Base-by-base conservation (phyloP, 805 yeast genomes). In the Wickerhamiella azyma region DNA sequence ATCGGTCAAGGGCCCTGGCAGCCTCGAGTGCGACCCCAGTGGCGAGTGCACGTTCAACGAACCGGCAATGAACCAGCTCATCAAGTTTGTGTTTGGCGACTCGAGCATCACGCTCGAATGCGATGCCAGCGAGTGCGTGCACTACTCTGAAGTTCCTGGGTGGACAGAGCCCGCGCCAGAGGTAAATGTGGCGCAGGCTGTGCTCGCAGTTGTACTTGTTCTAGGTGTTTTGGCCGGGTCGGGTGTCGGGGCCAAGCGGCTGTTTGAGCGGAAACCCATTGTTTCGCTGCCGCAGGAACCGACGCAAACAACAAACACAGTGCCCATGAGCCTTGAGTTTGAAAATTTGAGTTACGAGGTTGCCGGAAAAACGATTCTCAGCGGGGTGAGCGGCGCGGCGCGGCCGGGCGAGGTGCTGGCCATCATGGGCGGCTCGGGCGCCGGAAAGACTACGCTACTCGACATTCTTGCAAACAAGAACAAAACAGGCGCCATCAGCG, bases 391-490 rank as follows among this genome's bases (percentile, higher is more conserved):
- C 53, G 98, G 98, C 9, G 54, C 76, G 11, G 94, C 79, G 2
- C 75, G 76, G 43, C 94, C 96, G 2, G 81, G 96, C 33, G 86
- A 86, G 59, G 81, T 94, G 50, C 62, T 86, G 59, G 97, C 98
- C 0, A 85, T 92, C 37, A 85, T 92, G 94, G 98, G 98, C 38
- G 96, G 96, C 1, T 88, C 96, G 0, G 98, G 98, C 42, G 97
- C 98, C 11, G 98, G 98, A 44, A 92, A 92, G 60, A 89, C 98
- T 0, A 89, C 98, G 0, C 65, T 92, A 37, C 66, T 92, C 43
- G 98, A 92, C 59, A 86, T 92, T 49, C 66, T 92, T 47, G 97
- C 97, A 0, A 82, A 80, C 40, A 92, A 89, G 59, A 75, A 78
- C 58, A 92, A 89, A 58, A 71, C 78, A 29, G 98, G 98, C 2